Evolutionary conservation across 2,329 filamentous ascomycete species (phyloP).

Genomic region (Acrocalymma vagum): DNA sequence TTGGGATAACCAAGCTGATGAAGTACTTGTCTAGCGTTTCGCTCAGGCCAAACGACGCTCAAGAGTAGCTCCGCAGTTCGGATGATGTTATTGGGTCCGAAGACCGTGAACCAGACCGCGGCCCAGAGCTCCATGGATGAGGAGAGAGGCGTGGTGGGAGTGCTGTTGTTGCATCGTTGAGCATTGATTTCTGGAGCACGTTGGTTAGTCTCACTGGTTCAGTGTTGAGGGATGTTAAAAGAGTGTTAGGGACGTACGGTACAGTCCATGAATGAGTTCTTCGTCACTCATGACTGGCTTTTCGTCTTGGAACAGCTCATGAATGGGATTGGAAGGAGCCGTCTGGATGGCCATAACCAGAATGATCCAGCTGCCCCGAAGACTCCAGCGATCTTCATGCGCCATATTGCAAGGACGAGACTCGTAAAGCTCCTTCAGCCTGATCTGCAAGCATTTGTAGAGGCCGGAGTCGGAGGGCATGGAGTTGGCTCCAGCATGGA

Average conservation of each 20-base stretch:
- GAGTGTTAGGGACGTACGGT: constrained; percentile 13
- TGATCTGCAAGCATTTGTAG: constrained; percentile 18
- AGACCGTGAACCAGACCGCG: no score
- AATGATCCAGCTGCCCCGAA: constrained; percentile 27
- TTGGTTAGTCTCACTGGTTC: no score
- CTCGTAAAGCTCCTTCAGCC: constrained; percentile 13
- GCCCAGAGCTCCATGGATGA: no score
- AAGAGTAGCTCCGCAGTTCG: constrained; percentile 20
- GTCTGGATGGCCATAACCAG: constrained; percentile 21
- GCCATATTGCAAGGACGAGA: constrained; percentile 13
- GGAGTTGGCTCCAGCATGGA: background rate
- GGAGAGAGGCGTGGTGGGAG: no score
- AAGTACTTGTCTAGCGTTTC: constrained; percentile 21
- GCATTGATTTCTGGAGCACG: no score
- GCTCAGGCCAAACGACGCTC: constrained; percentile 12
- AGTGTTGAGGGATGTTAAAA: no score
- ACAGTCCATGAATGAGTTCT: constrained; percentile 14
- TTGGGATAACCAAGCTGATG: constrained; percentile 24
- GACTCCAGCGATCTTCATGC: constrained; percentile 22
- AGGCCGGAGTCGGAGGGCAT: constrained; percentile 5
- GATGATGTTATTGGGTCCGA: no score
- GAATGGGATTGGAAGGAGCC: constrained; percentile 22
- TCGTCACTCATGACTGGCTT: constrained; percentile 1
- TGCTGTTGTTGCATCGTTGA: no score
- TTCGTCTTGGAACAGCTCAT: constrained; percentile 12